Evolutionary conservation across 768 basidiomycete genomes (phyloP), one percentile per base, ranked within the genome.

Genomic region (Artomyces pyxidatus): DNA sequence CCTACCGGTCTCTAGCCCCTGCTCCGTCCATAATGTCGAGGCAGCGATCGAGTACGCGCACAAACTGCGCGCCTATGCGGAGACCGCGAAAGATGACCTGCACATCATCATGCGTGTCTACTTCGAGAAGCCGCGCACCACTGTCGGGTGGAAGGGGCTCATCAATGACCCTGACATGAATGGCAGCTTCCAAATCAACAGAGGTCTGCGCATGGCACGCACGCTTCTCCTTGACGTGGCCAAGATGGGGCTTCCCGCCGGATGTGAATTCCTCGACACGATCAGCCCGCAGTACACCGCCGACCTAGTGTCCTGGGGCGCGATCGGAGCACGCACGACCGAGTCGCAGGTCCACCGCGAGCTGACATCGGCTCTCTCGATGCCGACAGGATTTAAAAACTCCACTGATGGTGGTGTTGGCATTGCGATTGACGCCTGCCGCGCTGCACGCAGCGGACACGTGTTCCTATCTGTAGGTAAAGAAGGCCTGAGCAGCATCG

Each of bases 311-410:
- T 82, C 88, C 9, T 97, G 95, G 93, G 95, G 94, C 42, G 95
- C 95, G 2, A 98, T 99, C 56, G 96, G 88, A 29, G 90, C 89
- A 11, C 77, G 90, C 12, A 93, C 92, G 11, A 94, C 93, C 0
- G 92, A 95, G 64, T 90, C 87, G 4, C 86, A 95, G 63, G 89
- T 95, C 14, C 92, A 95, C 62, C 83, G 92, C 40, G 92, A 95
- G 66, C 74, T 95, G 14, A 80, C 81, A 9, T 87, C 83, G 5
- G 88, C 83, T 2, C 72, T 95, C n/a, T 90, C 88, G 14, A 92
- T 95, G 88, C 87, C 89, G 3, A 91, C 93, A 4, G 96, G 96
- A 7, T 98, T 99, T 81, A 99, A 99, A 71, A 99, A 99, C 60
- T 89, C 89, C 10, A 98, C 95, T 1, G 96, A 98, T 58, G 96